Evolutionary conservation across 768 basidiomycete species (phyloP), one percentile per base, ranked within the genome.

Genomic region (Rhodocollybia butyracea): DNA sequence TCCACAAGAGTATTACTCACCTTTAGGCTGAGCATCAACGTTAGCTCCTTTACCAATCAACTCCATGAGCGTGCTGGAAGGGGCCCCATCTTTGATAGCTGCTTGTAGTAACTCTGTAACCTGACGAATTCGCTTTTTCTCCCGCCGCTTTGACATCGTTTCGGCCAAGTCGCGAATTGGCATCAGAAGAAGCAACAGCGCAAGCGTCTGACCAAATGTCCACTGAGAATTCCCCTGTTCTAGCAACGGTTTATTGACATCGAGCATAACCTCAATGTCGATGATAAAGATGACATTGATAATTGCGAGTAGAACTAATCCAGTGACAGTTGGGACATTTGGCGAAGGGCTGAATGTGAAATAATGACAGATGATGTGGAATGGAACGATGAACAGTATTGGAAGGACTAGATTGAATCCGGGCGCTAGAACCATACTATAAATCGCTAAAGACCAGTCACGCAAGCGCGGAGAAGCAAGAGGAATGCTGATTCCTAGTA

Each of bases 171-270:
- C 39, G 15, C 64, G 61, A 3, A 66, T n/a, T 21, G 64, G 64
- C 2, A 66, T 30, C 11, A 64, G 24, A 3, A 66, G 40, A 13
- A 66, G 52, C n/a, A 63, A 36, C 4, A 66, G 32, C 17, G 65
- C 61, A 13, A 66, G 59, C 5, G 51, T 59, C 40, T 66, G 65
- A 1, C 63, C 63, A 42, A 65, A 63, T 6, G 36, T 38, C 64
- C 64, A 65, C 1, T 42, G 22, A 17, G n/a, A 7, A 17, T 64
- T 61, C 3, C 47, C 57, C 1, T 29, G 12, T 8, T 19, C 3
- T 47, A 53, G 13, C 57, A 40, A 7, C 12, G 12, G 19, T 24
- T 11, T 63, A 62, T 15, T 32, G 47, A 10, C 27, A 30, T 10
- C 63, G 55, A 1, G 61, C 60, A 15, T 40, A 13, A 17, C 5